Evolutionary conservation across 768 basidiomycete genomes (phyloP), one percentile per base, ranked within the genome.

Genomic region (Tricholoma terreum): DNA sequence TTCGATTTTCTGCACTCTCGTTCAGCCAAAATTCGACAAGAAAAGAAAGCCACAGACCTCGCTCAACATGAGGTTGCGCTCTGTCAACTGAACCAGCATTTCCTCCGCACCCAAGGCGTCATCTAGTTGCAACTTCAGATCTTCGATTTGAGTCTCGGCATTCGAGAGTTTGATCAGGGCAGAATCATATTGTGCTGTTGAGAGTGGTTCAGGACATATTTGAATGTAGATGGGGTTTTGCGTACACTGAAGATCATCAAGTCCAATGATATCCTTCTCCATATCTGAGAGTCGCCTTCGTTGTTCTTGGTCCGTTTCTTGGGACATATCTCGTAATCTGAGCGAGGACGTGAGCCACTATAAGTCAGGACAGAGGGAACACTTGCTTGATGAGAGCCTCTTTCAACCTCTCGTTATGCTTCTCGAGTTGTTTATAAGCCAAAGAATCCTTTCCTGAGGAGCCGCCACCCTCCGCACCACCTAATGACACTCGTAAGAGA

Each of bases 71-170:
- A 98, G 80, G 67, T 97, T 98, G 4, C 95, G 85, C 65, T 97
- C 96, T 0, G 96, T 99, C 45, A 99, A 80, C 65, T 92, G 89
- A 19, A 97, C 93, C 12, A 98, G 83, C 83, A 99, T 90, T 58
- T 99, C 97, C 70, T 98, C 96, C 0, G 94, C 94, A 14, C 92
- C 93, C 1, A 96, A 77, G 0, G 97, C 93, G 70, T 95, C 94
- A 65, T 99, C 97, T 2, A 98, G 84, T 69, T 98, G 96, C 10
- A 85, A 65, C 70, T 98, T 98, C 58, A 99, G 84, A 57, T 96
- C 92, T 59, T 96, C 96, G 30, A 98, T 87, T 63, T 96, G 92
- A 5, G 82, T 80, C 65, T 98, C 95, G 3, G 97, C 93, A 64
- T 93, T 92, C 34, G 89, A 77, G 4, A 98, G 81, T 65, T 90